A percentile compares a stretch with the other conserved stretches of the same genome.
Conservation (phyloP, 202 grass and related monocot genomes). For the Setaria italica region DNA sequence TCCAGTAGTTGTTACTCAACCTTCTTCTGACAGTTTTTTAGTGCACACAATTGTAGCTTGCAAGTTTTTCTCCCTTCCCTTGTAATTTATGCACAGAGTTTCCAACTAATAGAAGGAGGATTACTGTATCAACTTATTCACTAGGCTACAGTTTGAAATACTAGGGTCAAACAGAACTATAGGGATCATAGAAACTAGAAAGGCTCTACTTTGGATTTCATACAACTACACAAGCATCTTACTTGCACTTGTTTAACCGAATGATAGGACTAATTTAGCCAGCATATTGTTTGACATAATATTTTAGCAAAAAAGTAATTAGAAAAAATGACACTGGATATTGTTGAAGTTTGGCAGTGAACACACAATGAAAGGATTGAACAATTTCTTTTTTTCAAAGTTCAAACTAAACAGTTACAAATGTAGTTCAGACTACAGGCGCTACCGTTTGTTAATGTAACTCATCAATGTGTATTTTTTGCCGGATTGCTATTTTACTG, state of each 20-base stretch:
- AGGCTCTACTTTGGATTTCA: neutral
- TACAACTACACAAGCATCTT: neutral
- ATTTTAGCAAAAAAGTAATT: too few relatives aligned
- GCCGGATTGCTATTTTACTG: too few relatives aligned
- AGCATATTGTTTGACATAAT: neutral
- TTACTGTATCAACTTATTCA: neutral
- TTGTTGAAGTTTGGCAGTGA: neutral
- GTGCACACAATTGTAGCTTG: neutral
- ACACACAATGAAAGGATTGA: neutral
- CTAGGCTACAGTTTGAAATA: neutral
- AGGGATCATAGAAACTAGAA: neutral
- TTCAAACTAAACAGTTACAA: neutral
- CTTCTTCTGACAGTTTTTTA: neutral
- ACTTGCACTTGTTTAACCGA: neutral
- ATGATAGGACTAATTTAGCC: neutral
- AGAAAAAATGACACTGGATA: too few relatives aligned
- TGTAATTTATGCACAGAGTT: neutral
- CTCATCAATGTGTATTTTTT: too few relatives aligned
- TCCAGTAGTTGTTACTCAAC: neutral
- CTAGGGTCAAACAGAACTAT: neutral
- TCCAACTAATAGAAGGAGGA: neutral
- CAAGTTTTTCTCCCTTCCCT: neutral
- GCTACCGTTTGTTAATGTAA: slow-evolving; percentile 79
- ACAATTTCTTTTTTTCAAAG: too few relatives aligned
- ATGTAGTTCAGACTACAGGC: slow-evolving; percentile 7